Conservation (phyloP, 352 stramenopile species). For the Pythium insidiosum region DNA sequence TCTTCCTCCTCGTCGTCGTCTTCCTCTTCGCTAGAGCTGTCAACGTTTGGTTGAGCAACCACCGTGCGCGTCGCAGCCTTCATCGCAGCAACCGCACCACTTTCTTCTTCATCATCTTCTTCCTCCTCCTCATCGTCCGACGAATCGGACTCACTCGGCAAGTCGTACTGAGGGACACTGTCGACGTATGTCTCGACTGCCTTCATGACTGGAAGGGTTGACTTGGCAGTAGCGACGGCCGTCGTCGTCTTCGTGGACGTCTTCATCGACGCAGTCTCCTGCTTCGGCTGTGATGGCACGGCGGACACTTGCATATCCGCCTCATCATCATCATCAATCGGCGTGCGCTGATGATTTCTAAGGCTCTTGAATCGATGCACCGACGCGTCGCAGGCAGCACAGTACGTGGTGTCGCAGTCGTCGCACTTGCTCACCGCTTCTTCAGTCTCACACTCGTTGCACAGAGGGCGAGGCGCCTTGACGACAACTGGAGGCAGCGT, state of each 20-base stretch:
- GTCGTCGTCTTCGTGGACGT: slow-evolving; percentile 8
- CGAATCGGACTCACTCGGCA: slow-evolving; percentile 17
- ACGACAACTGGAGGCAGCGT: slow-evolving; percentile 20
- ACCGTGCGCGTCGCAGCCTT: too few species aligned
- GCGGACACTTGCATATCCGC: neutral
- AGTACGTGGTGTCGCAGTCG: slow-evolving; percentile 56
- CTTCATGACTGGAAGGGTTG: too few species aligned
- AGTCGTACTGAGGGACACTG: slow-evolving; percentile 13
- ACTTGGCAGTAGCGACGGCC: neutral
- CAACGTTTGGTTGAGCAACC: neutral
- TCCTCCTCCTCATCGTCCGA: slow-evolving; percentile 8
- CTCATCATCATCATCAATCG: neutral
- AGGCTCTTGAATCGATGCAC: slow-evolving; percentile 76
- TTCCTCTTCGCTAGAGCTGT: neutral
- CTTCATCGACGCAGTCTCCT: slow-evolving; percentile 1
- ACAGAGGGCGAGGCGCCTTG: slow-evolving; percentile 18
- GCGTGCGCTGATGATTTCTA: slow-evolving; percentile 28
- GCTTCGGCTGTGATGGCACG: neutral
- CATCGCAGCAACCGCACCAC: too few species aligned
- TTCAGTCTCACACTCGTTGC: slow-evolving; percentile 42
- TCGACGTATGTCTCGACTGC: slow-evolving; percentile 18
- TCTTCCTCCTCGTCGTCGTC: slow-evolving; percentile 8
- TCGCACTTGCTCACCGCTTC: slow-evolving; percentile 32
- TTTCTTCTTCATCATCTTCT: slow-evolving; percentile 2
- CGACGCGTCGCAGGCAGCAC: slow-evolving; percentile 37